Conservation (phyloP, 352 stramenopile species). For the Phytophthora constricta region DNA sequence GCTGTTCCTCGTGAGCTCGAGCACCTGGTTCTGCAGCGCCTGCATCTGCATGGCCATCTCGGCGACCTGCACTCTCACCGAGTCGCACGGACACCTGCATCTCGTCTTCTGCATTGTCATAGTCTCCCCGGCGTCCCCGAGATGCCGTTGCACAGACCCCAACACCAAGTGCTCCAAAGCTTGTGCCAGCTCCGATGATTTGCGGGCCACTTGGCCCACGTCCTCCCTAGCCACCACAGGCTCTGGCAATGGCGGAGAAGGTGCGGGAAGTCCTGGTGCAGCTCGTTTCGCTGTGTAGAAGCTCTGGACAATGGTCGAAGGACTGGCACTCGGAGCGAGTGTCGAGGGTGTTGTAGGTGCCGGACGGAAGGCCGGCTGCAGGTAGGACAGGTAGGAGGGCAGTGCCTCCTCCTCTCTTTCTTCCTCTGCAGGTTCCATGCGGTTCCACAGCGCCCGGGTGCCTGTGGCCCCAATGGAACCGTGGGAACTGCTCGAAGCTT, state of each 20-base stretch:
- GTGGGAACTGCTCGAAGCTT: slow-evolving; percentile 25
- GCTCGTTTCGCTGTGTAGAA: slow-evolving; percentile 26
- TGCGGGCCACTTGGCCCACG: slow-evolving; percentile 46
- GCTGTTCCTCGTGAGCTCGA: slow-evolving; percentile 34
- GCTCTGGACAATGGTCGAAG: not conserved
- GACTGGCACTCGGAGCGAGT: not conserved
- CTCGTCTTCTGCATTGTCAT: slow-evolving; percentile 1
- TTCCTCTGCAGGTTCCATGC: slow-evolving; percentile 69
- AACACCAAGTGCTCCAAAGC: slow-evolving; percentile 65
- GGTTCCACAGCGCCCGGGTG: slow-evolving; percentile 64
- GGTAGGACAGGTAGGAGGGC: slow-evolving; percentile 75
- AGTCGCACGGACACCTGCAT: slow-evolving; percentile 49
- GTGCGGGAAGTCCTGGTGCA: slow-evolving; percentile 17
- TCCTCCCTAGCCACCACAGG: not conserved
- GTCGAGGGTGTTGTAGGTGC: slow-evolving; percentile 21
- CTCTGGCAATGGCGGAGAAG: slow-evolving; percentile 8
- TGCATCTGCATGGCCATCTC: slow-evolving; percentile 60
- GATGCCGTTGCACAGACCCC: slow-evolving; percentile 43
- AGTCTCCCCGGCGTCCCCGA: slow-evolving; percentile 18
- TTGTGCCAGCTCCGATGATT: slow-evolving; percentile 64
- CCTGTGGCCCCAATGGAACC: slow-evolving; percentile 50
- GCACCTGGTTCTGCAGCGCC: slow-evolving; percentile 55
- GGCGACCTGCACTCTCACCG: slow-evolving; percentile 50
- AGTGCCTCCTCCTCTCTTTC: slow-evolving; percentile 76
- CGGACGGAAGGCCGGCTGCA: slow-evolving; percentile 55